Conservation (phyloP, 495 filamentous ascomycete species). For the Penicillium steckii region DNA sequence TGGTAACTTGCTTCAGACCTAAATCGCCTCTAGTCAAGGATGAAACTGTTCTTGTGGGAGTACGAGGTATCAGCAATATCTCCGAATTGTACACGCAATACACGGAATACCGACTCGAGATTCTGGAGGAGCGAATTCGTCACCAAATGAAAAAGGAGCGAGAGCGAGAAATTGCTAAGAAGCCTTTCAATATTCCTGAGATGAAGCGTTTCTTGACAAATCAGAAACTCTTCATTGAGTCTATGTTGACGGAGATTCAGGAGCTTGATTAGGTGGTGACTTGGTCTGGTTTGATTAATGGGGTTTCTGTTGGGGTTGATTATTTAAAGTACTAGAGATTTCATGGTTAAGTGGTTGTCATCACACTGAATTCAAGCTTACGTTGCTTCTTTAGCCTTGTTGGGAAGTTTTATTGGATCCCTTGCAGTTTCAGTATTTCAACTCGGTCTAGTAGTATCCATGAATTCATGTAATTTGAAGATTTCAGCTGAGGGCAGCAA, state of each 20-base stretch:
- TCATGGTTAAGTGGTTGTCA: no score
- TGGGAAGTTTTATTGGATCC: no score
- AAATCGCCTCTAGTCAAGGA: slow-evolving; percentile 53
- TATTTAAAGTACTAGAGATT: no score
- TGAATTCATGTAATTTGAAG: no score
- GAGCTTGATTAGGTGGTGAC: not conserved
- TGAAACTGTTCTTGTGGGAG: slow-evolving; percentile 61
- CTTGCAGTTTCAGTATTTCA: no score
- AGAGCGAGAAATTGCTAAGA: slow-evolving; percentile 1
- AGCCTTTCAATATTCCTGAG: slow-evolving; percentile 32
- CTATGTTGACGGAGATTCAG: slow-evolving; percentile 26
- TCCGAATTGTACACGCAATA: slow-evolving; percentile 68
- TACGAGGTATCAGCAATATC: slow-evolving; percentile 62
- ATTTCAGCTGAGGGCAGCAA: no score
- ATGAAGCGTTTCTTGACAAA: slow-evolving; percentile 42
- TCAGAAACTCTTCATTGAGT: slow-evolving; percentile 49
- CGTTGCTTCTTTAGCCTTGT: no score
- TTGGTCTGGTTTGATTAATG: no score
- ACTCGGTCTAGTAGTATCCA: no score
- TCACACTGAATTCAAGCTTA: no score
- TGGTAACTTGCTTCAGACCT: slow-evolving; percentile 70
- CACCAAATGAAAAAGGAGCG: slow-evolving; percentile 34
- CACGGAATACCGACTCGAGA: slow-evolving; percentile 62
- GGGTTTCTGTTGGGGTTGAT: no score
- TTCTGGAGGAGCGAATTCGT: slow-evolving; percentile 29